Conservation (phyloP, 2,329 filamentous ascomycete species). For the Phialophora macrospora region DNA sequence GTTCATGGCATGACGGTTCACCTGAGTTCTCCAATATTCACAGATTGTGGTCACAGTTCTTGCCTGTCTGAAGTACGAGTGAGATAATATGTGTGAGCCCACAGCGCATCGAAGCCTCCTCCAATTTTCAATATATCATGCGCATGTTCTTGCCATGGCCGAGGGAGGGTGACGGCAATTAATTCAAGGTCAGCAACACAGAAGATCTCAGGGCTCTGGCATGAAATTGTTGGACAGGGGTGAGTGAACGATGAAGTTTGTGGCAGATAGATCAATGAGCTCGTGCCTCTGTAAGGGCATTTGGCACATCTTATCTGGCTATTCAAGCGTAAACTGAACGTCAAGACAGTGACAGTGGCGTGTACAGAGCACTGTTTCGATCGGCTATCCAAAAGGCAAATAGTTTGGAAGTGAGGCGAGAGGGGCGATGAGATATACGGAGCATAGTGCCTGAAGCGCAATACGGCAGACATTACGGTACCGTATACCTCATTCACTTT, state of each 20-base stretch:
- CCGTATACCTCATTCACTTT: no score
- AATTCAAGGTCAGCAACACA: not conserved
- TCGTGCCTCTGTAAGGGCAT: not conserved
- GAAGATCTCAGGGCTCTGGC: not conserved
- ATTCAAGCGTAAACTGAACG: not conserved
- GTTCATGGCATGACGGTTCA: not conserved
- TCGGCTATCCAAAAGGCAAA: not conserved
- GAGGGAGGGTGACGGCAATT: not conserved
- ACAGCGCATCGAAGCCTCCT: not conserved
- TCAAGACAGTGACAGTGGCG: not conserved
- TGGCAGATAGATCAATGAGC: not conserved
- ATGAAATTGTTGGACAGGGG: not conserved
- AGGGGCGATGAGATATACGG: not conserved
- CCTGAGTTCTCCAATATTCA: not conserved
- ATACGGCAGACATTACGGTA: not conserved
- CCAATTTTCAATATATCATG: not conserved
- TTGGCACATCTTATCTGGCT: not conserved
- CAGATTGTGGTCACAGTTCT: not conserved
- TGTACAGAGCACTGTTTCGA: not conserved
- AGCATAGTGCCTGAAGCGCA: not conserved
- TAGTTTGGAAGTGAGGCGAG: not conserved
- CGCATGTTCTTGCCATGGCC: not conserved
- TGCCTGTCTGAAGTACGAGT: not conserved
- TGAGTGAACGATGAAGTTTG: not conserved
- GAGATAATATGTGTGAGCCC: not conserved